phyloP scores from a whole-genome alignment of 306 rosid genomes.

The Castanea mollissima region DNA sequence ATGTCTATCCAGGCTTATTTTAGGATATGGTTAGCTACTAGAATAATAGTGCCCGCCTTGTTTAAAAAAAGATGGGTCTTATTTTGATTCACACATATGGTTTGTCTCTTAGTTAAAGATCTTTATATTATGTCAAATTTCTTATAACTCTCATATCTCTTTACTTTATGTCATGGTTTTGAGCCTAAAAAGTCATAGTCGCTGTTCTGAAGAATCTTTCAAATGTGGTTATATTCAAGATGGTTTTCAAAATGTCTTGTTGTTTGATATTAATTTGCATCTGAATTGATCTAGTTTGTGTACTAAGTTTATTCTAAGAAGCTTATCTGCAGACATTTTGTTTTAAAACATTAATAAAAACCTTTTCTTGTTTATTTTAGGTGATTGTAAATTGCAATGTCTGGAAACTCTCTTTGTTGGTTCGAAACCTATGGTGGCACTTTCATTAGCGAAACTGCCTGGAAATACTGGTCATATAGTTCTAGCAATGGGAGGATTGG shows the following conservation, averaged over 20 bases:
- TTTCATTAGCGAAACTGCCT: constrained; percentile 81
- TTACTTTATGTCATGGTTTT: neutral
- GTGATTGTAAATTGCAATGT: constrained; percentile 59
- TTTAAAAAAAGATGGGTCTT: neutral
- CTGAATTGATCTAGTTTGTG: neutral
- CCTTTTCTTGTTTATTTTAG: constrained; percentile 39
- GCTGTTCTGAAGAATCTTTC: neutral
- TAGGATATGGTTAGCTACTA: neutral
- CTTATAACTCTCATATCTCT: neutral
- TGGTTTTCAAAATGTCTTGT: neutral
- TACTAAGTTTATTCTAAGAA: neutral
- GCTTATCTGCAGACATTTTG: constrained; percentile 4
- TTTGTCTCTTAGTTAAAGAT: neutral
- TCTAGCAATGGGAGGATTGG: constrained; percentile 96
- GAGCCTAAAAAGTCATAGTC: neutral
- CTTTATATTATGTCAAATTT: neutral
- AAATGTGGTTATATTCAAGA: neutral
- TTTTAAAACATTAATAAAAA: neutral
- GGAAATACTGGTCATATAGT: constrained; percentile 59
- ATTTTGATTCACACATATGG: neutral
- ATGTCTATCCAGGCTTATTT: neutral
- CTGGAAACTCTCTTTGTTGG: constrained; percentile 74
- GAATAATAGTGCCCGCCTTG: neutral
- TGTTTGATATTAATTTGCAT: neutral
- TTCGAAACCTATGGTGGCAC: constrained; percentile 80